Evolutionary conservation across 495 filamentous ascomycete species (phyloP), one percentile per base, ranked within the genome.

Genomic region (Sordaria brevicollis): DNA sequence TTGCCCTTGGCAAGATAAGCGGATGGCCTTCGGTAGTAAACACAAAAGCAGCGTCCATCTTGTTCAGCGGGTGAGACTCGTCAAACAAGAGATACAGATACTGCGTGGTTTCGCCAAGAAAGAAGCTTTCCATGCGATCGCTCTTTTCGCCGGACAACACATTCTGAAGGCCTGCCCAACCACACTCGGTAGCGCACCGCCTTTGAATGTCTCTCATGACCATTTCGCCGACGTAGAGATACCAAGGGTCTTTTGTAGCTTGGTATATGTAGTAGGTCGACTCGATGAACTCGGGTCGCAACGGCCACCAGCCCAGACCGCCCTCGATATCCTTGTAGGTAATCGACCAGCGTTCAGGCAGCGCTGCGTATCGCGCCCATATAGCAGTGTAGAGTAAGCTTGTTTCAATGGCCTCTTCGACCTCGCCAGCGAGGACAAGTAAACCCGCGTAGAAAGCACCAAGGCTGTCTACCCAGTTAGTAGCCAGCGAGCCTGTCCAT

Each of bases 111-210:
- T 99, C 95, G 4, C 96, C 93, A 2, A 98, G 84, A 78, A 97
- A 98, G 83, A 99, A 99, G 79, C 95, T 98, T 81, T 99, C 95
- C 95, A 99, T 99, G 19, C 95, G 90, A 76, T 99, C 95, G 75
- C 86, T 94, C 76, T 91, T 89, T 78, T 97, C 92, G 0, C 94
- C 96, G 49, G 86, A 93, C 35, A 90, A 83, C 10, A 99, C 95
- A 79, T 98, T 92, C 74, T 96, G 91, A n/a, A 99, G 84, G 0
- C 94, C 94, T 5, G 95, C 91, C 93, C 93, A 98, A 66, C 95
- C 95, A 75, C 95, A 99, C 67, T 88, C 87, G 2, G 93, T 93
- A 92, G 93, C 96, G 78, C 95, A 99, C 49, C 96, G 87, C 57
- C 92, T 83, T 71, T 91, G 91, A 72, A 99, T 89, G 76, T 99